Percentiles rank a stretch among this genome's conserved stretches.
These are phyloP conservation scores for Psilocybe cubensis DNA, from an alignment of 768 basidiomycete genomes.

Conservation along the genomic window DNA sequence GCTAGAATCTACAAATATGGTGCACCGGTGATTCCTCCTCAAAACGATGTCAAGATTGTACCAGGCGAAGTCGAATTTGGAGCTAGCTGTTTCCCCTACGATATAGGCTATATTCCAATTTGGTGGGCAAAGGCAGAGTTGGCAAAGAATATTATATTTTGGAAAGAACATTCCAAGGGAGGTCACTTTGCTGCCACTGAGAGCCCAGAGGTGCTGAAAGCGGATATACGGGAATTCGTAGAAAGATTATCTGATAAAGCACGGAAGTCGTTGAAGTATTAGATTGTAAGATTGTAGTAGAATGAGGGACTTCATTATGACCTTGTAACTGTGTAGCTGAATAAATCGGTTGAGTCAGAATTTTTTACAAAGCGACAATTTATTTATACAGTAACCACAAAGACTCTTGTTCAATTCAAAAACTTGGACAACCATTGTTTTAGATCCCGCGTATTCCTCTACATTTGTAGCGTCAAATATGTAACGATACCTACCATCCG, in stretches of 20 bases:
- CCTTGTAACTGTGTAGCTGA: too few species aligned
- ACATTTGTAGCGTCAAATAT: too few species aligned
- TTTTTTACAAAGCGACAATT: too few species aligned
- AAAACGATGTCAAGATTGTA: constrained; percentile 23
- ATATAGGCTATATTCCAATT: constrained; percentile 35
- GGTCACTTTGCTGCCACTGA: constrained; percentile 53
- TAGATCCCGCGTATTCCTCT: too few species aligned
- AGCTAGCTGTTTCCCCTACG: constrained; percentile 44
- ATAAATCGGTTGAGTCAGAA: too few species aligned
- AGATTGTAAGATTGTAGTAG: background rate
- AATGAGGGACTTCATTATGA: background rate
- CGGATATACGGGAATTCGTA: constrained; percentile 37
- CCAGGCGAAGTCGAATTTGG: constrained; percentile 40
- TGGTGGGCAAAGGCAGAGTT: constrained; percentile 44
- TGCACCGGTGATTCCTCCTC: constrained; percentile 9
- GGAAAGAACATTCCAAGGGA: constrained; percentile 42
- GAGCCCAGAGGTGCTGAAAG: constrained; percentile 37
- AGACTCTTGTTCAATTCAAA: too few species aligned
- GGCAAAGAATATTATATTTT: constrained; percentile 44
- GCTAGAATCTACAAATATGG: constrained; percentile 37
- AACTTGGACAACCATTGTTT: too few species aligned
- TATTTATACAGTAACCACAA: too few species aligned
- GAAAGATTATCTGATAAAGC: constrained; percentile 16
- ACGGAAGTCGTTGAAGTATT: background rate
- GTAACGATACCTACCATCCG: too few species aligned